Percentiles rank a stretch among this genome's conserved stretches.
Evolutionary conservation across 2,329 filamentous ascomycete species (phyloP).

Genomic region (Phaeosphaeria sp.): DNA sequence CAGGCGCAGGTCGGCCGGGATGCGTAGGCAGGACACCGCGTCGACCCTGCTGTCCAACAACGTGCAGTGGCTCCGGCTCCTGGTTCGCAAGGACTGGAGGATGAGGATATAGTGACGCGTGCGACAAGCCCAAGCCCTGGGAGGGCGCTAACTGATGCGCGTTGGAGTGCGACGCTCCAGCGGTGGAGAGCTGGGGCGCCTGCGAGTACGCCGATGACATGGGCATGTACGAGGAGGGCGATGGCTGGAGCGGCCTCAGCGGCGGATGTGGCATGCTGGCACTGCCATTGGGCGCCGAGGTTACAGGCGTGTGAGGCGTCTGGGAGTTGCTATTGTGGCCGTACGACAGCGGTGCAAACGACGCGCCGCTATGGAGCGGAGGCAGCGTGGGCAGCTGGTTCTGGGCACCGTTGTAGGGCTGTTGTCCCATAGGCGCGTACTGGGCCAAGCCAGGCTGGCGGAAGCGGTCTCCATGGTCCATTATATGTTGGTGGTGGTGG

Average conservation of each 20-base stretch:
- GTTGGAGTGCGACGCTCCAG: conserved; percentile 40
- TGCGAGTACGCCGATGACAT: conserved; percentile 46
- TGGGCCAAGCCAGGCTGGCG: conserved; percentile 43
- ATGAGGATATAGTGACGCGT: conserved; percentile 48
- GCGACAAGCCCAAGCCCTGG: conserved; percentile 46
- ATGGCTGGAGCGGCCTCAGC: conserved; percentile 47
- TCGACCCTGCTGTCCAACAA: conserved; percentile 92
- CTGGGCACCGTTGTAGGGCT: conserved; percentile 39
- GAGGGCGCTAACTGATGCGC: conserved; percentile 44
- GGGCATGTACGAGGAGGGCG: conserved; percentile 43
- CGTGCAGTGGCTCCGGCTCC: conserved; percentile 76
- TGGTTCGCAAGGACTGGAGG: conserved; percentile 47
- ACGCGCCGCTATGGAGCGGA: conserved; percentile 40
- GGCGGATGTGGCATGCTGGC: conserved; percentile 46
- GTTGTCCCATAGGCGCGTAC: conserved; percentile 40
- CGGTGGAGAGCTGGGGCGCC: conserved; percentile 40
- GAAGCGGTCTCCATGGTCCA: conserved; percentile 45
- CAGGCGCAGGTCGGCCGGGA: conserved; percentile 80
- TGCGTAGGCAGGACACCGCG: conserved; percentile 91
- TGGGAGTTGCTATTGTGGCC: conserved; percentile 47
- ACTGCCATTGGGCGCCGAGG: conserved; percentile 37
- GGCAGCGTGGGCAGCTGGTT: conserved; percentile 44
- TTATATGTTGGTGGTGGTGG: conserved; percentile 25
- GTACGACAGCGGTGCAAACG: conserved; percentile 40
- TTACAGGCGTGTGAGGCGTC: conserved; percentile 47